Evolutionary conservation across 768 basidiomycete species (phyloP).

Genomic region (Phylloporus sp.): DNA sequence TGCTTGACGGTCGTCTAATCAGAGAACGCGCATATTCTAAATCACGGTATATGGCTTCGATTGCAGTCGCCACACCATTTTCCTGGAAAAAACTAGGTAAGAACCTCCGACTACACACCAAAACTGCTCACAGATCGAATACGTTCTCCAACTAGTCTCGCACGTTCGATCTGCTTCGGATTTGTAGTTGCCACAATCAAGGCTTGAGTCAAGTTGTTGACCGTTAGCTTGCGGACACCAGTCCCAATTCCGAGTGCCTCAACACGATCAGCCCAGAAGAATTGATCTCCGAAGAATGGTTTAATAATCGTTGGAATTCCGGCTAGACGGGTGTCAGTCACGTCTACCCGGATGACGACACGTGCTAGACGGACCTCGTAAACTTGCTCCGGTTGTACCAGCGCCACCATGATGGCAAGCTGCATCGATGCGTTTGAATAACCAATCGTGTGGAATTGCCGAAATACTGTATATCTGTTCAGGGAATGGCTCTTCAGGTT

Average conservation of each 20-base stretch:
- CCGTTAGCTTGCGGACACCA: constrained; percentile 83
- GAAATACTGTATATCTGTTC: constrained; percentile 79
- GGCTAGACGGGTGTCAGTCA: constrained; percentile 40
- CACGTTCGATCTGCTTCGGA: constrained; percentile 82
- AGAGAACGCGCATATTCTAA: constrained; percentile 89
- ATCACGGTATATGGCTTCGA: constrained; percentile 95
- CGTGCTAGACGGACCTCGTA: constrained; percentile 61
- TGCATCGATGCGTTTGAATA: constrained; percentile 92
- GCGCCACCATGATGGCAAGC: constrained; percentile 98
- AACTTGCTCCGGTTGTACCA: constrained; percentile 91
- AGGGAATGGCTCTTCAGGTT: constrained; percentile 68
- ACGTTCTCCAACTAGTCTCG: constrained; percentile 78
- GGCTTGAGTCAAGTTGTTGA: constrained; percentile 73
- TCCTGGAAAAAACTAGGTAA: constrained; percentile 51
- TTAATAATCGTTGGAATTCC: constrained; percentile 94
- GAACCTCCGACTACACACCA: neutral
- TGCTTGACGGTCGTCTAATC: constrained; percentile 53
- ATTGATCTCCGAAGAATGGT: constrained; percentile 98
- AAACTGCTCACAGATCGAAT: constrained; percentile 65
- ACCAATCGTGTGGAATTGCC: constrained; percentile 93
- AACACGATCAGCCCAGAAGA: constrained; percentile 98
- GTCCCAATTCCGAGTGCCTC: constrained; percentile 91
- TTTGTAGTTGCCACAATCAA: constrained; percentile 81
- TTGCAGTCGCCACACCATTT: constrained; percentile 89
- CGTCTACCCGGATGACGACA: neutral